phyloP scores from a whole-genome alignment of 345 rosid species.

The Bruguiera gymnorhiza region DNA sequence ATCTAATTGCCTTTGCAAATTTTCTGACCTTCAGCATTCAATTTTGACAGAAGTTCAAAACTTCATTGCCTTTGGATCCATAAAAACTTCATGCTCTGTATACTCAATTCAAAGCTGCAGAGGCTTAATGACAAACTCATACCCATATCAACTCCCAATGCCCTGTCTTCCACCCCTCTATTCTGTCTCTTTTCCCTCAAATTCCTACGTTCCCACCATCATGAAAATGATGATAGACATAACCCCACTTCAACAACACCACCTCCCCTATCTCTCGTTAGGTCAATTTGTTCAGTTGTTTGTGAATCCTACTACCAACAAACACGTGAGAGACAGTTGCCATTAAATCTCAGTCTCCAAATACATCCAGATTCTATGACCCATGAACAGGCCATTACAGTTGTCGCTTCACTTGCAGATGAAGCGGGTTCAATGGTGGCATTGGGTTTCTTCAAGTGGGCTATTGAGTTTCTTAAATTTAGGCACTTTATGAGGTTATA shows the following conservation, averaged over 20 bases:
- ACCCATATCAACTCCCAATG: not conserved
- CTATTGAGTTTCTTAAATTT: conserved; percentile 48
- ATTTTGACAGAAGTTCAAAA: too few relatives aligned
- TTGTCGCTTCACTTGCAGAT: conserved; percentile 67
- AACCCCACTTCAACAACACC: conserved; percentile 10
- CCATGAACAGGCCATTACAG: conserved; percentile 66
- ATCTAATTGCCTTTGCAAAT: too few relatives aligned
- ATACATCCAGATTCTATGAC: conserved; percentile 47
- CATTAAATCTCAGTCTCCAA: conserved; percentile 39
- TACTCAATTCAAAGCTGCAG: too few relatives aligned
- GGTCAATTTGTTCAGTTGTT: conserved; percentile 53
- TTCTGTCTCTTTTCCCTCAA: conserved; percentile 27
- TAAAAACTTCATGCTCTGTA: too few relatives aligned
- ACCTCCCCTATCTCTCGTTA: conserved; percentile 34
- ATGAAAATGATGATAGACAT: not conserved
- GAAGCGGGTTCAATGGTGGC: conserved; percentile 88
- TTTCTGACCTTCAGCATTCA: too few relatives aligned
- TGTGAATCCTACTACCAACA: conserved; percentile 46
- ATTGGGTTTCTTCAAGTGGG: conserved; percentile 75
- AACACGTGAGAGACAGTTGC: conserved; percentile 29
- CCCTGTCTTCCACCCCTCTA: not conserved
- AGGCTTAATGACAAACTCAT: too few relatives aligned
- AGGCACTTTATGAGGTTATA: conserved; percentile 79
- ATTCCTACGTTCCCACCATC: conserved; percentile 13
- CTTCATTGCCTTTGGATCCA: too few relatives aligned